Evolutionary conservation across 2,329 filamentous ascomycete species (phyloP).

Genomic region (Paecilomyces sp.): DNA sequence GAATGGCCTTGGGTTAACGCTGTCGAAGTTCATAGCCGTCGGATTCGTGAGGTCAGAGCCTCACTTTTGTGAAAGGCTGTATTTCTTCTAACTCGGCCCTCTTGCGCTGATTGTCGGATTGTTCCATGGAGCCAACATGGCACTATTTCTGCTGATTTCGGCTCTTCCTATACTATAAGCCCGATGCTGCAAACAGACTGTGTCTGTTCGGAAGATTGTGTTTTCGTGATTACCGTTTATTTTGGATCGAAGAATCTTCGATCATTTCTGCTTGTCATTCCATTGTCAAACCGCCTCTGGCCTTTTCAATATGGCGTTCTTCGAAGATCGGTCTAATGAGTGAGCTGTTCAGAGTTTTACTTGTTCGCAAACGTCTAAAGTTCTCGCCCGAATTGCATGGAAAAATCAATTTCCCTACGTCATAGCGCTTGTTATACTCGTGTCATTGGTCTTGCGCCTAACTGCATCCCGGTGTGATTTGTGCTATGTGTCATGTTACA

Average conservation of each 20-base stretch:
- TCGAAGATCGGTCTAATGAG: slow-evolving; percentile 12
- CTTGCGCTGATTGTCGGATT: neutral
- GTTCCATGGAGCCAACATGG: neutral
- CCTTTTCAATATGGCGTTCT: slow-evolving; percentile 16
- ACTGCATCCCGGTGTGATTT: neutral
- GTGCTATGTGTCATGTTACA: neutral
- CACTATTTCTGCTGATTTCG: neutral
- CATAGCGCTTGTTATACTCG: slow-evolving; percentile 6
- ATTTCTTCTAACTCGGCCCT: no score
- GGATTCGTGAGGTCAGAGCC: neutral
- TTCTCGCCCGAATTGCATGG: slow-evolving; percentile 14
- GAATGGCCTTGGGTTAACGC: neutral
- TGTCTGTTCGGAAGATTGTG: neutral
- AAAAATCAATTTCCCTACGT: slow-evolving; percentile 6
- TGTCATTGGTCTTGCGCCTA: slow-evolving; percentile 6
- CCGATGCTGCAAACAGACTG: neutral
- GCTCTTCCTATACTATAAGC: neutral
- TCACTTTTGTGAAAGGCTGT: neutral
- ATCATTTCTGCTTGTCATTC: slow-evolving; percentile 4
- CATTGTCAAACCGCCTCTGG: slow-evolving; percentile 1
- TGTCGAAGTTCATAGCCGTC: neutral
- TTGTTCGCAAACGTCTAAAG: slow-evolving; percentile 9
- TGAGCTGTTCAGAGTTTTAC: slow-evolving; percentile 11
- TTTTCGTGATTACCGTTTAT: neutral
- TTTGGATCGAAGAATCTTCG: slow-evolving; percentile 14